Evolutionary conservation across 306 rosid species (phyloP).

Genomic region (Arachis stenosperma): DNA sequence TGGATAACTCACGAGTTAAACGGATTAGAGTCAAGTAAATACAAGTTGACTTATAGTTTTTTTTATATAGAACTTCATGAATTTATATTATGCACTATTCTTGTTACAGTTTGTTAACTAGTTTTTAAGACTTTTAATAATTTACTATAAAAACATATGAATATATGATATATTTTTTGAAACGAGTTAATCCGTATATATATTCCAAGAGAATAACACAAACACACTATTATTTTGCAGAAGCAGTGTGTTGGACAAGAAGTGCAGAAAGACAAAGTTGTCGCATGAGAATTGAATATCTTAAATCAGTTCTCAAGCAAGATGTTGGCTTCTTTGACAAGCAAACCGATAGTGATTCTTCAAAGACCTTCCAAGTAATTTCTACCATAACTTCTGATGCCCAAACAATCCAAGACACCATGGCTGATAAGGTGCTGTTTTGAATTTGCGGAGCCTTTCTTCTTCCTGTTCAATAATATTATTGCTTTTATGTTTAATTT

Average conservation of each 20-base stretch:
- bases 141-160: no score
- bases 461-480: neutral
- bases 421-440: conserved; percentile 65
- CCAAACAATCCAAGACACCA: conserved; percentile 70
- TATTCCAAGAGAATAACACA: conserved; percentile 13
- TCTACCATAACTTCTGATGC: conserved; percentile 74
- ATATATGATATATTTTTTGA: no score
- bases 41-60: no score
- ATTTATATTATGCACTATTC: no score
- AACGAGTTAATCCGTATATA: neutral
- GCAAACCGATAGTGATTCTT: conserved; percentile 50
- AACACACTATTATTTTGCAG: conserved; percentile 43
- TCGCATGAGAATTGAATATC: conserved; percentile 65
- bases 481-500: neutral
- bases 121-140: no score
- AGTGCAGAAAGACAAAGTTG: conserved; percentile 83
- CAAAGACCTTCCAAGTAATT: conserved; percentile 70
- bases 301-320: conserved; percentile 68
- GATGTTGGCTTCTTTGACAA: conserved; percentile 77
- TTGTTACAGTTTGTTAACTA: no score
- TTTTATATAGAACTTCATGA: no score
- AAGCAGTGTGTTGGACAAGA: conserved; percentile 84
- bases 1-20: no score
- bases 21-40: no score
- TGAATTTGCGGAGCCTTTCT: neutral